Conservation (phyloP, 371 early-diverging fungal genomes). For the Mucor racemosus region DNA sequence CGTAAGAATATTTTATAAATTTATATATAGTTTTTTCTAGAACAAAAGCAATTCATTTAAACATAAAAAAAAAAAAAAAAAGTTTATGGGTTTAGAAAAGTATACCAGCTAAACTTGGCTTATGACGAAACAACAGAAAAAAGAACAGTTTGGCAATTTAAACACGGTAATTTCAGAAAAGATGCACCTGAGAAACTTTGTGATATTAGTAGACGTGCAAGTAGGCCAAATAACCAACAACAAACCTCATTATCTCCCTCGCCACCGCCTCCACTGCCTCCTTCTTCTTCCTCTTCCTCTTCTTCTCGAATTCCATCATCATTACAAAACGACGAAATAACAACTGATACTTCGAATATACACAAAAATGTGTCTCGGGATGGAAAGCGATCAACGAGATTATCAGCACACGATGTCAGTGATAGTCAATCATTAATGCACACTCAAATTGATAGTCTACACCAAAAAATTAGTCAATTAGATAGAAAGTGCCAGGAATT, state of each 20-base stretch:
- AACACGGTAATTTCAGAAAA: slow-evolving; percentile 71
- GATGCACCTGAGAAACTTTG: slow-evolving; percentile 66
- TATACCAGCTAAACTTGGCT: slow-evolving; percentile 14
- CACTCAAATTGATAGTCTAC: not conserved
- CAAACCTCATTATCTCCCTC: not conserved
- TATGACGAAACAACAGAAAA: slow-evolving; percentile 15
- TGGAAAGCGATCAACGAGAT: not conserved
- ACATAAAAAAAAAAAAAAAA: not conserved
- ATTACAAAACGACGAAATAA: not conserved
- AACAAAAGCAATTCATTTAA: not conserved
- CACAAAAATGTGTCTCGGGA: not conserved
- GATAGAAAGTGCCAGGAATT: slow-evolving; percentile 5
- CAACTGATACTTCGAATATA: not conserved
- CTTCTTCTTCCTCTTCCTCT: not conserved
- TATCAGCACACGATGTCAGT: not conserved
- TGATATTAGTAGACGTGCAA: slow-evolving; percentile 60
- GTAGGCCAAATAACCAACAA: slow-evolving; percentile 4
- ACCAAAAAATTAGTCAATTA: not conserved
- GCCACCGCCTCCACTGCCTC: not conserved
- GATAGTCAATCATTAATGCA: not conserved
- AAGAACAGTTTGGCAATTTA: slow-evolving; percentile 70
- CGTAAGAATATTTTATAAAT: slow-evolving; percentile 33
- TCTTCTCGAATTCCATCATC: not conserved
- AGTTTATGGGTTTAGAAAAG: slow-evolving; percentile 25
- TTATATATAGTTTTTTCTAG: slow-evolving; percentile 2